phyloP scores from a whole-genome alignment of 2,329 filamentous ascomycete genomes.

The Aureobasidium pullulans region DNA sequence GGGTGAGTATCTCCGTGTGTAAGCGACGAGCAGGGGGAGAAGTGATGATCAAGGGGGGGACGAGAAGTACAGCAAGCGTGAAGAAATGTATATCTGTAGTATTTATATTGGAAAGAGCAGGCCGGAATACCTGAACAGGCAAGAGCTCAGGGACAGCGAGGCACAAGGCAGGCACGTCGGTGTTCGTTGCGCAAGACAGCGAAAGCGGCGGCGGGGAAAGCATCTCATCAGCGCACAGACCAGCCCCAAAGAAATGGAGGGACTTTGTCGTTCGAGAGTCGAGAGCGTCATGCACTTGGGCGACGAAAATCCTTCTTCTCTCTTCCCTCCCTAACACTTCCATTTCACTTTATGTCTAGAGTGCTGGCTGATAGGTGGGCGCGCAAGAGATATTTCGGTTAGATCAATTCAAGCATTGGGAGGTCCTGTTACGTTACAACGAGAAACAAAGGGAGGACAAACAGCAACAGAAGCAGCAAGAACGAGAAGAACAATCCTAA shows the following conservation, averaged over 20 bases:
- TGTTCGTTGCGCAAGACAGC: neutral
- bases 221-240: neutral
- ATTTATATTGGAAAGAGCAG: neutral
- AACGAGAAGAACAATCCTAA: conserved; percentile 11
- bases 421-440: neutral
- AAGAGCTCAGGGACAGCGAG: neutral
- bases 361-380: conserved; percentile 45
- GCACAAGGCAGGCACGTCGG: neutral
- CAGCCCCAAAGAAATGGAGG: neutral
- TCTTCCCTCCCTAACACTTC: neutral
- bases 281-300: conserved; percentile 9
- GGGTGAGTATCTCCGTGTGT: neutral
- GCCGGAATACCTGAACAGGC: neutral
- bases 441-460: neutral
- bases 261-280: neutral
- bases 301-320: neutral
- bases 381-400: conserved; percentile 39
- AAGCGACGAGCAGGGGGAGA: neutral
- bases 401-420: conserved; percentile 18
- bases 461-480: neutral
- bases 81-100: neutral
- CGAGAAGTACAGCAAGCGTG: neutral
- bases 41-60: neutral
- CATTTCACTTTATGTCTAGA: conserved; percentile 24
- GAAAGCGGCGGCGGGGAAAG: conserved; percentile 6